Evolutionary conservation across 208 protist species (phyloP), one percentile per base, ranked within the genome.

Genomic region (Borovskyia barvae): DNA sequence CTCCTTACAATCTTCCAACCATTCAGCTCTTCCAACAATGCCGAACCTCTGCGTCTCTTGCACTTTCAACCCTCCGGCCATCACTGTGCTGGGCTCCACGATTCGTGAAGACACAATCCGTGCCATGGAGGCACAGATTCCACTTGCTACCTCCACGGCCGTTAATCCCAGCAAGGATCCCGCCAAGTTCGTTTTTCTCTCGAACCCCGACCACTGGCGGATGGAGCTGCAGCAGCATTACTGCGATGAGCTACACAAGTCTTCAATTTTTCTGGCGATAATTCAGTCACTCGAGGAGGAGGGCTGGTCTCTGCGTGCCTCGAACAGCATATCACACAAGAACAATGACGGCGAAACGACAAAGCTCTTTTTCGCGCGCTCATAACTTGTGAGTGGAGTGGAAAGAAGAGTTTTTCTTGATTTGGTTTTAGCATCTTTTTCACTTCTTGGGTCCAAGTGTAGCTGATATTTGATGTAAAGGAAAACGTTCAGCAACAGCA

Each of bases 11-110:
- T 7, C 35, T 58, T 41, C 25, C 28, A 37, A 14, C 28, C 20
- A 2, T 40, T 33, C 40, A 19, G 2, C 42, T n/a, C 20, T 47
- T 22, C 59, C 36, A 12, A 46, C 29, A 54, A 97, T 97, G 92
- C 88, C 88, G 24, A 93, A 97, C 65, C 71, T 97, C n/a, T 90
- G 88, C 55, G 89, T 95, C 57, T 91, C 87, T 28, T 83, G 76
- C 64, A 85, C 83, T 5, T 97, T 93, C 71, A 97, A 94, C 75
- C 92, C 88, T 7, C 92, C 92, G 3, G 77, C 83, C 30, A 87
- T 97, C 50, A 92, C 86, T 29, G 45, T 97, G 22, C 49, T 97
- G 8, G 92, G 92, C n/a, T 65, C 87, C 1, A 77, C 87, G 11
- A 66, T 95, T 46, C 80, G 85, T 28, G 88, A 97, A 50, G 92